Evolutionary conservation across 1,139 yeast genomes (phyloP).

Genomic region (Yamadazyma taylorii): DNA sequence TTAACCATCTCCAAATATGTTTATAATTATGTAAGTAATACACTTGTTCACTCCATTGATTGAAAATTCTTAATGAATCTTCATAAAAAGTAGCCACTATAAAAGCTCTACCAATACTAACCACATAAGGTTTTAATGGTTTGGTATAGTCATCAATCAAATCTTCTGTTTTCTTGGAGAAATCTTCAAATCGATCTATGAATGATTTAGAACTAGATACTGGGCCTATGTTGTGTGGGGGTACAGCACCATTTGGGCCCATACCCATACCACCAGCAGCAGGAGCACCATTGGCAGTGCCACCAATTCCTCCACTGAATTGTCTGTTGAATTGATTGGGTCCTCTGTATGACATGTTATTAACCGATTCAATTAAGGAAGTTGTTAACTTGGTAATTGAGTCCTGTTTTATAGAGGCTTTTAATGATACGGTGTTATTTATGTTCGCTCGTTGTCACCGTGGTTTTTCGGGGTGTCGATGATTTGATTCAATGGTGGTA

Average conservation of each 20-base stretch:
- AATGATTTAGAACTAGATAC: slow-evolving; percentile 22
- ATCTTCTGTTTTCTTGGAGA: slow-evolving; percentile 47
- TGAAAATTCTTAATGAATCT: slow-evolving; percentile 78
- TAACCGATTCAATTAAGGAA: background rate
- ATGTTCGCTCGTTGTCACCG: slow-evolving; percentile 4
- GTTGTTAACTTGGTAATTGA: too few species aligned
- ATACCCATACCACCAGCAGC: too few species aligned
- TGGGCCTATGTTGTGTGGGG: slow-evolving; percentile 26
- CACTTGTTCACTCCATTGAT: slow-evolving; percentile 93
- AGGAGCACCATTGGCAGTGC: slow-evolving; percentile 3
- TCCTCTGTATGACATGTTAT: slow-evolving; percentile 35
- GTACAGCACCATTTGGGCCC: slow-evolving; percentile 16
- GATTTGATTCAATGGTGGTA: too few species aligned
- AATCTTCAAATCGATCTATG: slow-evolving; percentile 47
- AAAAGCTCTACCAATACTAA: slow-evolving; percentile 83
- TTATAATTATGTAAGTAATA: slow-evolving; percentile 80
- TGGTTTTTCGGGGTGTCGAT: background rate
- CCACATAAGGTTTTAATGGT: slow-evolving; percentile 71
- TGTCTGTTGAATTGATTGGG: slow-evolving; percentile 33
- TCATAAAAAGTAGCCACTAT: slow-evolving; percentile 95
- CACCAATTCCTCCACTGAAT: slow-evolving; percentile 17
- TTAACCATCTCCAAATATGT: slow-evolving; percentile 75
- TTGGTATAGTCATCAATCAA: slow-evolving; percentile 45
- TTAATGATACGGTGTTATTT: too few species aligned
- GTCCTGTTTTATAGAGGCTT: too few species aligned